Evolutionary conservation across 345 rosid genomes (phyloP).

Genomic region (Eucalyptus albens): DNA sequence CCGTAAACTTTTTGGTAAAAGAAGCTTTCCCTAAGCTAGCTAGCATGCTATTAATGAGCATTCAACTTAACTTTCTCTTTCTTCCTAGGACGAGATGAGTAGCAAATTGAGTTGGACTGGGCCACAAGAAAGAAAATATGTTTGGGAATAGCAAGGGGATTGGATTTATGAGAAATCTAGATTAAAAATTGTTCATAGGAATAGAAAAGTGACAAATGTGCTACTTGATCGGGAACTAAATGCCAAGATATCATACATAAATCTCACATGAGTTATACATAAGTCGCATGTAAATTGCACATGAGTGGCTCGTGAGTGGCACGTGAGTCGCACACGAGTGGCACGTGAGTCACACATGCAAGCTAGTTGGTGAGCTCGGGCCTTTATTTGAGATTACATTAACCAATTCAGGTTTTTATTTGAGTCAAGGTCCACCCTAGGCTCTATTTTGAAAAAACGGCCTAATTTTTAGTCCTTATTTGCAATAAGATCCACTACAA

Average conservation of each 20-base stretch:
- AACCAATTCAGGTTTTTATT: neutral
- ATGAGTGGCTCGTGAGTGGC: too few species aligned
- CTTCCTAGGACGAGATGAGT: conserved; percentile 22
- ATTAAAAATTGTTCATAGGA: neutral
- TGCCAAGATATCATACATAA: conserved; percentile 46
- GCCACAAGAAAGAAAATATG: conserved; percentile 36
- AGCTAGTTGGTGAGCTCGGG: neutral
- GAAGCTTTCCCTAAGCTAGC: neutral
- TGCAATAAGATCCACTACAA: neutral
- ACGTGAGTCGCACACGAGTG: too few species aligned
- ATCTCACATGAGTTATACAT: neutral
- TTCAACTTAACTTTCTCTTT: neutral
- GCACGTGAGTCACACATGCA: neutral
- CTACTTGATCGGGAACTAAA: conserved; percentile 45
- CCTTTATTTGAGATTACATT: neutral
- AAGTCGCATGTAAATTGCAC: too few species aligned
- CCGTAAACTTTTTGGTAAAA: conserved; percentile 42
- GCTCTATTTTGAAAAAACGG: neutral
- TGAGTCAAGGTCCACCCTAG: neutral
- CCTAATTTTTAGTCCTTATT: neutral
- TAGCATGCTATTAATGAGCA: neutral
- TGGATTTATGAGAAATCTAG: conserved; percentile 55
- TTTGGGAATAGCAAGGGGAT: conserved; percentile 36
- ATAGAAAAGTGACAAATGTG: conserved; percentile 56
- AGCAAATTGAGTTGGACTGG: conserved; percentile 34